A percentile compares a stretch with the other conserved stretches of the same genome.
Evolutionary conservation across 768 basidiomycete species (phyloP).

Genomic region (Fibroporia radiculosa): DNA sequence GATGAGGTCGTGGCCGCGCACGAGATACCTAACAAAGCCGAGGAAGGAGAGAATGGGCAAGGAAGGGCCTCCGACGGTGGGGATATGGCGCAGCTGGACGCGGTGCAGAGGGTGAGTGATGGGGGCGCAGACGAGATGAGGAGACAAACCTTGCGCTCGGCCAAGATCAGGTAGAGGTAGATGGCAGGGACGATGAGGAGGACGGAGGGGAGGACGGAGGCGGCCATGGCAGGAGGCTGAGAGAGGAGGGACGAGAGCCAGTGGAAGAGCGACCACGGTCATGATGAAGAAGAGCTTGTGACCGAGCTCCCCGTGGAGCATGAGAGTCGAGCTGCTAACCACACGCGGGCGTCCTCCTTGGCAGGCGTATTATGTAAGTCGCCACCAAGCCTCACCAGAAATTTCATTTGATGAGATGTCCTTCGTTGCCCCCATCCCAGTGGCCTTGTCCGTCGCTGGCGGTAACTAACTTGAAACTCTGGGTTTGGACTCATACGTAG

Average conservation of each 20-base stretch:
- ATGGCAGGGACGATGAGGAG: background rate
- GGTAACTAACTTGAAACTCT: too few species aligned
- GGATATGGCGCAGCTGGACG: conserved; percentile 19
- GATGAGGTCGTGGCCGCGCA: conserved; percentile 25
- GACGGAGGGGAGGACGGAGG: background rate
- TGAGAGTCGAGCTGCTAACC: too few species aligned
- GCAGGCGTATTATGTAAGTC: too few species aligned
- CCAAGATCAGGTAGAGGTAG: background rate
- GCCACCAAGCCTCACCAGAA: too few species aligned
- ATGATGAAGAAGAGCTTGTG: too few species aligned
- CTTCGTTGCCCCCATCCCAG: conserved; percentile 29
- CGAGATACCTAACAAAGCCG: conserved; percentile 23
- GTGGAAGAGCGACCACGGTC: background rate
- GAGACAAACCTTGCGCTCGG: background rate
- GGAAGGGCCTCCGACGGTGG: conserved; percentile 27
- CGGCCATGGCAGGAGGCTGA: background rate
- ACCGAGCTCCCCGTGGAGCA: too few species aligned
- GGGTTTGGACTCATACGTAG: too few species aligned
- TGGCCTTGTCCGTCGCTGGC: conserved; percentile 51
- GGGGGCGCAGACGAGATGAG: background rate
- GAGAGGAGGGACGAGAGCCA: background rate
- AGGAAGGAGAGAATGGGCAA: conserved; percentile 27
- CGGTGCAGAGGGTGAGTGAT: background rate
- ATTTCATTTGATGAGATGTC: too few species aligned
- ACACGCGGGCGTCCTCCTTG: too few species aligned